Evolutionary conservation across 805 yeast genomes (phyloP), one percentile per base, ranked within the genome.

Genomic region (Lipomyces chichibuensis): DNA sequence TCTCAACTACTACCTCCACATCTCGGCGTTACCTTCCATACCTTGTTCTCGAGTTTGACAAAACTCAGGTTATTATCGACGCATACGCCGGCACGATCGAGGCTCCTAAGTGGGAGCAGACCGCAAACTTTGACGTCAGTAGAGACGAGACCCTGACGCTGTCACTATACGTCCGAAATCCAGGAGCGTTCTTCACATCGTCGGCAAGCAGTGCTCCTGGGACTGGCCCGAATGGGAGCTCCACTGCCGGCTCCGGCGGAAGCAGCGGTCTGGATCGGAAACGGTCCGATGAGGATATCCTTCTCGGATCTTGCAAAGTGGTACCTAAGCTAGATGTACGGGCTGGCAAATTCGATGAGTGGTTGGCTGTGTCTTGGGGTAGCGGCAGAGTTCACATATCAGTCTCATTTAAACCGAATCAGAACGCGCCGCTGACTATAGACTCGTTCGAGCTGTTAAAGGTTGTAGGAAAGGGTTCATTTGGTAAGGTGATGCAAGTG

Each of bases 401-500:
- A 27, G 83, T 90, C 43, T 92, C 89, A 74, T 90, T 86, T 79
- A 88, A 87, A 77, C 89, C 92, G 23, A 81, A 84, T 63, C 84
- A 79, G 70, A 86, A 85, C 76, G 85, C 88, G 71, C 89, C 89
- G 60, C 81, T 95, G 59, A 83, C 92, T 0, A 92, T 95, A 72
- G 97, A 92, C 65, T 97, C 94, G 75, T 94, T 95, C 79, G 97
- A 92, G 74, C 80, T 95, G 62, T 83, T 95, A 72, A 95, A 95
- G 79, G 99, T 95, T 27, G 92, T 95, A 64, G 99, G 99, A 49
- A 95, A 95, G 77, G 99, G 99, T 7, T 92, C 98, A 9, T 95
- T 95, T 77, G 99, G 99, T 62, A 95, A 95, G 79, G 99, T 95
- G 63, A 95, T 95, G 98, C 99, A 95, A 79, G 99, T 95, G 54